phyloP scores from a whole-genome alignment of 176 grass and related monocot genomes.

The Echinochloa phyllopogon region DNA sequence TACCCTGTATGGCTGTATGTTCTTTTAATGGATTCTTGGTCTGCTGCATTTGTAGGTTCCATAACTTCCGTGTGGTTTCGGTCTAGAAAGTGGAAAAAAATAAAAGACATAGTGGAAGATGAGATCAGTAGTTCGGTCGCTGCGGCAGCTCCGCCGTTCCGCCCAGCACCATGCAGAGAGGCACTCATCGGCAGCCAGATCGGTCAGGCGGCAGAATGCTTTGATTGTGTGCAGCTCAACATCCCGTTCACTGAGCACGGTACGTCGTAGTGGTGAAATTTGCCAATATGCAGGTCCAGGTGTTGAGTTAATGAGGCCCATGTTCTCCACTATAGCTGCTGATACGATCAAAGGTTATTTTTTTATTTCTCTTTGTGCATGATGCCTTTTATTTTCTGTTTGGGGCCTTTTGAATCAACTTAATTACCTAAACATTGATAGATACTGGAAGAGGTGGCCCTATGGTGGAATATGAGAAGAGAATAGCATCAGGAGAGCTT shows the following conservation, averaged over 20 bases:
- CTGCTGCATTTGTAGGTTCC: slow-evolving; percentile 29
- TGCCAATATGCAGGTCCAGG: slow-evolving; percentile 44
- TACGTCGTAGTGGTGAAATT: slow-evolving; percentile 37
- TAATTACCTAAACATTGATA: slow-evolving; percentile 12
- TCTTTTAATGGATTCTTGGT: slow-evolving; percentile 31
- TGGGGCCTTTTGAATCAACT: neutral
- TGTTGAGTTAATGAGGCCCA: slow-evolving; percentile 44
- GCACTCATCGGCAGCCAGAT: slow-evolving; percentile 34
- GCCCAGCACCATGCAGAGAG: slow-evolving; percentile 28
- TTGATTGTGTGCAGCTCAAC: slow-evolving; percentile 34
- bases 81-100: slow-evolving; percentile 17
- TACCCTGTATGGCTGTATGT: neutral
- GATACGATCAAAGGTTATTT: slow-evolving; percentile 62
- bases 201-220: slow-evolving; percentile 44
- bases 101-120: slow-evolving; percentile 46
- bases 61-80: slow-evolving; percentile 3
- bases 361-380: slow-evolving; percentile 15
- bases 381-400: slow-evolving; percentile 3
- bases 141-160: slow-evolving; percentile 54
- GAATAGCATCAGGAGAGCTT: slow-evolving; percentile 80
- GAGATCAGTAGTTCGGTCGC: slow-evolving; percentile 62
- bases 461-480: slow-evolving; percentile 72
- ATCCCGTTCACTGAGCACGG: slow-evolving; percentile 34
- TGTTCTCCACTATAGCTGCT: slow-evolving; percentile 44
- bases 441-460: slow-evolving; percentile 64